Conservation (phyloP, 306 rosid genomes). For the Quercus robur region DNA sequence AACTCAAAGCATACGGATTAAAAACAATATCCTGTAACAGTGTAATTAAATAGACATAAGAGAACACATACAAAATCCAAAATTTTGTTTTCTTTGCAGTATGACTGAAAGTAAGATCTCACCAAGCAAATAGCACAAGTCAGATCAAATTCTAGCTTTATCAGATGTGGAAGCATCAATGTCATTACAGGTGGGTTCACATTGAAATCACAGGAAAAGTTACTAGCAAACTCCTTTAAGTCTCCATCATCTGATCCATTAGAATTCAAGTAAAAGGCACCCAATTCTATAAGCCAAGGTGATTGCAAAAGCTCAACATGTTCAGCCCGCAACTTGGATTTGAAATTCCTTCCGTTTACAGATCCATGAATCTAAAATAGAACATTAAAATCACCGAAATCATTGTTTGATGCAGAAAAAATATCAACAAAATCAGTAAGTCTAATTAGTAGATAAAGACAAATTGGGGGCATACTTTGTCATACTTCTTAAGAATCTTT, state of each 20-base stretch:
- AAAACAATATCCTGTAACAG: conserved; percentile 58
- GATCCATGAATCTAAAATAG: conserved; percentile 34
- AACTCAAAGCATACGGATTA: conserved; percentile 81
- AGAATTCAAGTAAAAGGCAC: conserved; percentile 78
- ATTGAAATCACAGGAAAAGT: conserved; percentile 51
- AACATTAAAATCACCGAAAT: not conserved
- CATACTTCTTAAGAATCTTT: conserved; percentile 93
- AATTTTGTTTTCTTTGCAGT: not conserved
- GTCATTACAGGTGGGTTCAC: conserved; percentile 43
- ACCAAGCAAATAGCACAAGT: conserved; percentile 93
- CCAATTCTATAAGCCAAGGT: conserved; percentile 92
- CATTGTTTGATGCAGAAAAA: not conserved
- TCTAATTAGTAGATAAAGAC: not conserved
- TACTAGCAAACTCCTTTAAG: conserved; percentile 48
- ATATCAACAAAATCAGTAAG: conserved; percentile 1
- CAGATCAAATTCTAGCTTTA: conserved; percentile 65
- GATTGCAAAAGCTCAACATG: conserved; percentile 83
- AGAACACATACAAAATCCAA: not conserved
- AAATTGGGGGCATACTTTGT: conserved; percentile 54
- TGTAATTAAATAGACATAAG: conserved; percentile 13
- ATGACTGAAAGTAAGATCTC: conserved; percentile 29
- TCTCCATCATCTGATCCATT: conserved; percentile 39
- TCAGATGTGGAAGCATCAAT: conserved; percentile 66
- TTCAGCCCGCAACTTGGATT: conserved; percentile 66
- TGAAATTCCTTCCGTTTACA: conserved; percentile 66